Conservation (phyloP, 164 flowering plant genomes). For the Pachysandra terminalis region DNA sequence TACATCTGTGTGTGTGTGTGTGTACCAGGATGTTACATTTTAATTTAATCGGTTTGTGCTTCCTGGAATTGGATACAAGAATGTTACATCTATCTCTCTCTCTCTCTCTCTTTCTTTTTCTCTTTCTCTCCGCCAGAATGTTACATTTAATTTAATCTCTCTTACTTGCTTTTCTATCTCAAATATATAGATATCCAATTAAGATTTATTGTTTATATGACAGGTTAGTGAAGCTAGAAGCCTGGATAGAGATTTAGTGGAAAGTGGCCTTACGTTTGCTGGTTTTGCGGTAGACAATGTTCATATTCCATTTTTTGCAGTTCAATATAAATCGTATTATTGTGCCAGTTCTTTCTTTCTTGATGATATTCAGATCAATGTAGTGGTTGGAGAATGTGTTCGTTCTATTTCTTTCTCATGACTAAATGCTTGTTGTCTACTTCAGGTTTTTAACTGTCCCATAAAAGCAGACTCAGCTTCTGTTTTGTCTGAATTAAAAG, state of each 20-base stretch:
- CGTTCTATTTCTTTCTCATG: neutral
- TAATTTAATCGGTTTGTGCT: too few species aligned
- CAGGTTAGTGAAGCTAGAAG: slow-evolving; percentile 94
- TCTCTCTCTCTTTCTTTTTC: too few species aligned
- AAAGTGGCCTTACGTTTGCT: slow-evolving; percentile 80
- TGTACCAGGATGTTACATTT: too few species aligned
- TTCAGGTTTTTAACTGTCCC: slow-evolving; percentile 94
- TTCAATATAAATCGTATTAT: neutral
- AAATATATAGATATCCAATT: neutral
- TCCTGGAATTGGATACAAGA: too few species aligned
- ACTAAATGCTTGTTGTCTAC: slow-evolving; percentile 9
- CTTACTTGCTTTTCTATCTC: too few species aligned
- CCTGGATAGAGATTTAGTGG: slow-evolving; percentile 86
- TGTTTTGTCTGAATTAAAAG: slow-evolving; percentile 71
- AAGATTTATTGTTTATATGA: slow-evolving; percentile 17
- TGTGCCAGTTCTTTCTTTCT: neutral
- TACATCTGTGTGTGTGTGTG: too few species aligned
- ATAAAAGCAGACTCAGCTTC: slow-evolving; percentile 84
- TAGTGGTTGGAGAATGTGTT: neutral
- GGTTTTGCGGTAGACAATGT: slow-evolving; percentile 80
- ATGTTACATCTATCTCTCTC: too few species aligned
- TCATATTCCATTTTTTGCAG: neutral
- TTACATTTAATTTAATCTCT: too few species aligned
- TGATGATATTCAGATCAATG: neutral
- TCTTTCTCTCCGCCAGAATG: too few species aligned